A percentile compares a stretch with the other conserved stretches of the same genome.
phyloP scores from a whole-genome alignment of 768 basidiomycete species.

The Strobilomyces confusus region DNA sequence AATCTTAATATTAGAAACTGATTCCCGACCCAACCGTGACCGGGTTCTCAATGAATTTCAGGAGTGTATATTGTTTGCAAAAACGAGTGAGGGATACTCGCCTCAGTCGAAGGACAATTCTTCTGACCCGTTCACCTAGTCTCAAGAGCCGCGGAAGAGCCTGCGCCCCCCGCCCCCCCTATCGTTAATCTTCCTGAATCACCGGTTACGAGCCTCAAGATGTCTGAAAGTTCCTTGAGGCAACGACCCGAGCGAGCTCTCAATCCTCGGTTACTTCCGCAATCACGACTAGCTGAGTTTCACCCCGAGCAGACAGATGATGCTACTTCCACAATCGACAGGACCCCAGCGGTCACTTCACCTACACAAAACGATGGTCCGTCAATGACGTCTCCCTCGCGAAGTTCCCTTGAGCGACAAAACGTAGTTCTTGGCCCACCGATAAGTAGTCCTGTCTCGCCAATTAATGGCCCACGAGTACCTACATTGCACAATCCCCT shows the following conservation, averaged over 20 bases:
- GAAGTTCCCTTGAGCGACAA: conserved; percentile 3
- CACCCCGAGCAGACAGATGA: not conserved
- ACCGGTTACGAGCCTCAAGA: conserved; percentile 6
- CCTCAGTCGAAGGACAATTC: not conserved
- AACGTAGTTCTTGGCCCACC: conserved; percentile 1
- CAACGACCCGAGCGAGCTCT: conserved; percentile 22
- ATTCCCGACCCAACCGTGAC: conserved; percentile 57
- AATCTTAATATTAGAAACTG: conserved; percentile 60
- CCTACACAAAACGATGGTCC: conserved; percentile 1
- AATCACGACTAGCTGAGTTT: not conserved
- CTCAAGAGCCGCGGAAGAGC: conserved; percentile 55
- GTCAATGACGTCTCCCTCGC: conserved; percentile 3
- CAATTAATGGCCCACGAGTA: conserved; percentile 12
- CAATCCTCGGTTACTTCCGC: conserved; percentile 14
- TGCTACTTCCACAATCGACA: not conserved
- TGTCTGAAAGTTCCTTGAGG: not conserved
- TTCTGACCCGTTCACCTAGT: conserved; percentile 35
- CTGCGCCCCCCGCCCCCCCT: conserved; percentile 64
- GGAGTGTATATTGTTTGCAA: conserved; percentile 83
- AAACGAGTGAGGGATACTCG: conserved; percentile 48
- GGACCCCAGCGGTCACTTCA: not conserved
- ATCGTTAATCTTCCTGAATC: conserved; percentile 34
- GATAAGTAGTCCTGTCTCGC: conserved; percentile 3
- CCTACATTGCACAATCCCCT: conserved; percentile 20
- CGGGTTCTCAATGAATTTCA: conserved; percentile 64